These are phyloP conservation scores for Podaxis sp. DNA, from an alignment of 768 basidiomycete species.

Conservation along the genomic window DNA sequence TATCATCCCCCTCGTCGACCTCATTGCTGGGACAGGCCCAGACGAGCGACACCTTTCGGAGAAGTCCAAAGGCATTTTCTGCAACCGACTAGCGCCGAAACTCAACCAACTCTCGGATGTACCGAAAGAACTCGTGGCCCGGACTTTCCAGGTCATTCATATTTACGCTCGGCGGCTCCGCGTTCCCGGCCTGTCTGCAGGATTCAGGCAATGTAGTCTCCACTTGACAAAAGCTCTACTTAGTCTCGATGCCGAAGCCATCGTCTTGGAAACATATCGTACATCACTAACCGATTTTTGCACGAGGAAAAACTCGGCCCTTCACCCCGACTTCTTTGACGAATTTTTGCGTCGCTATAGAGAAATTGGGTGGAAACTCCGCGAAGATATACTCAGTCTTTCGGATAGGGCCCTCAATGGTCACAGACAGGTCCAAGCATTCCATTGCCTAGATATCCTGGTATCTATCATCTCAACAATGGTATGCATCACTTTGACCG, in stretches of 20 bases:
- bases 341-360: slow-evolving; percentile 73
- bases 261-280: slow-evolving; percentile 52
- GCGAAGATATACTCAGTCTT: slow-evolving; percentile 52
- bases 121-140: slow-evolving; percentile 37
- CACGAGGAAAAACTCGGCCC: slow-evolving; percentile 72
- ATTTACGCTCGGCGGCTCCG: slow-evolving; percentile 62
- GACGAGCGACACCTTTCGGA: slow-evolving; percentile 89
- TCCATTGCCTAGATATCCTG: slow-evolving; percentile 66
- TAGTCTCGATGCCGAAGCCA: slow-evolving; percentile 36
- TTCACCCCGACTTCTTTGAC: slow-evolving; percentile 72
- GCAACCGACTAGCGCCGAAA: slow-evolving; percentile 61
- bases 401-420: slow-evolving; percentile 62
- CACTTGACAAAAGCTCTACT: slow-evolving; percentile 57
- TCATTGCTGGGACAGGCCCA: slow-evolving; percentile 57
- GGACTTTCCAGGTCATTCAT: slow-evolving; percentile 63
- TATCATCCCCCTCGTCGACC: slow-evolving; percentile 72
- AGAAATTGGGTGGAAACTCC: slow-evolving; percentile 58
- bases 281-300: slow-evolving; percentile 71
- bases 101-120: slow-evolving; percentile 61
- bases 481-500: slow-evolving; percentile 28
- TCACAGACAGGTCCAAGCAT: slow-evolving; percentile 72
- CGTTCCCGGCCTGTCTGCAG: slow-evolving; percentile 55
- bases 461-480: slow-evolving; percentile 47
- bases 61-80: slow-evolving; percentile 80
- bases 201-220: slow-evolving; percentile 65